Base-by-base conservation (phyloP, 2,329 filamentous ascomycete species). In the Penicillium palitans region DNA sequence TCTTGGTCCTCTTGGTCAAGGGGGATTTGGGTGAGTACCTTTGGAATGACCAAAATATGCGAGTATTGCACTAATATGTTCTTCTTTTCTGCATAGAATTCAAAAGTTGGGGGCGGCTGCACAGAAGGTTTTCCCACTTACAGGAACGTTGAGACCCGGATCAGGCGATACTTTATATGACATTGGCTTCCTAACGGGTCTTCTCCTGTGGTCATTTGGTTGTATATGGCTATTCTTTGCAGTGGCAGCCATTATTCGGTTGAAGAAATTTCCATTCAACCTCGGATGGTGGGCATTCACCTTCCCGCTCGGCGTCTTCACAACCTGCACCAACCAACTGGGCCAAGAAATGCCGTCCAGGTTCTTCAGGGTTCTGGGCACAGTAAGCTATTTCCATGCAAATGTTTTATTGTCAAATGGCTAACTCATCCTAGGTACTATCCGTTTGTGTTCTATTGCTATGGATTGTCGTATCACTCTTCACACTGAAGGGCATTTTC, bases 241-340 rank as follows among this genome's bases (percentile, higher is more conserved):
- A 27, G 25, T 46, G 10, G 42, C 25, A 19, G 25, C 42, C 10
- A 29, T 46, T 29, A 29, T 46, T 29, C 42, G 42, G 9, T 19
- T 6, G 25, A 46, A 12, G 10, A 29, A 29, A 46, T 19, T 46
- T 46, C 42, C 42, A 46, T 46, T 46, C 42, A 46, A 52, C 21
- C 29, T 52, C 27, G 50, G 50, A 33, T 52, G 50, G 50, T 52
- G 50, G 50, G 39, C 25, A 17, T 52, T 44, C n/a, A 46, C 25
- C 17, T 46, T 46, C 42, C 42, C 42, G 25, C 42, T 46, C 25
- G 25, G 42, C 17, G 42, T 46, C 17, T 46, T 46, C 19, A 19
- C 42, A 13, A 46, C 27, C 17, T 46, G 42, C 17, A 46, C 42
- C 10, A 46, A 29, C 42, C 42, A 46, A 10, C 42, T 46, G 9